Conservation (phyloP, 2,329 filamentous ascomycete genomes). For the Tolypocladium tropicale region DNA sequence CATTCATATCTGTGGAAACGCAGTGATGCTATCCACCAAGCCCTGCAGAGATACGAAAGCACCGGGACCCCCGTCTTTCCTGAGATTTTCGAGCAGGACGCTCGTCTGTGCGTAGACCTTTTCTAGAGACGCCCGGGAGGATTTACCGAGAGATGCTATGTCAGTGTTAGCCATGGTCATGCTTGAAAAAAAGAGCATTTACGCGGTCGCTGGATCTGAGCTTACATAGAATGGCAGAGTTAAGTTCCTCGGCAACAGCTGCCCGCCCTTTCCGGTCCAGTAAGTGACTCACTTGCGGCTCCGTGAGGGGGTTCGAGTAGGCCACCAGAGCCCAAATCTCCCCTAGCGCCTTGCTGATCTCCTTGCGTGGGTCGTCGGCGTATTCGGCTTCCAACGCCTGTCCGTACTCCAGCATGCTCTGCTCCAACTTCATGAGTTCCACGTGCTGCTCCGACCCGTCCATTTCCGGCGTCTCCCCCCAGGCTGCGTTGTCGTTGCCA, state of each 20-base stretch:
- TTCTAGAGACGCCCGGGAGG: slow-evolving; percentile 76
- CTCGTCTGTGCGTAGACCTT: slow-evolving; percentile 78
- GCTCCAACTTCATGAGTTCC: slow-evolving; percentile 40
- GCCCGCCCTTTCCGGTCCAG: slow-evolving; percentile 66
- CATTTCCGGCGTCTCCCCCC: slow-evolving; percentile 42
- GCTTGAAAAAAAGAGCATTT: background rate
- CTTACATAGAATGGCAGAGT: slow-evolving; percentile 83
- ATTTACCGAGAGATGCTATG: slow-evolving; percentile 80
- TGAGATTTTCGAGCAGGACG: slow-evolving; percentile 72
- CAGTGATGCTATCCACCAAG: slow-evolving; percentile 36
- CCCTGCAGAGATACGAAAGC: slow-evolving; percentile 62
- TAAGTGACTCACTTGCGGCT: slow-evolving; percentile 63
- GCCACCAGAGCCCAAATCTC: slow-evolving; percentile 86
- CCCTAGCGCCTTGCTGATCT: slow-evolving; percentile 62
- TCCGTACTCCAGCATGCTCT: slow-evolving; percentile 69
- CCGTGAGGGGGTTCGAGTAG: slow-evolving; percentile 71
- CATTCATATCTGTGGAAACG: slow-evolving; percentile 21
- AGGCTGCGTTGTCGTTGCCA: slow-evolving; percentile 26
- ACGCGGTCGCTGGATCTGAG: slow-evolving; percentile 9
- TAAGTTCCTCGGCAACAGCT: slow-evolving; percentile 83
- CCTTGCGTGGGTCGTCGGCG: slow-evolving; percentile 55
- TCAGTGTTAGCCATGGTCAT: slow-evolving; percentile 7
- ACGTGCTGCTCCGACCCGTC: slow-evolving; percentile 30
- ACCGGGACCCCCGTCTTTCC: slow-evolving; percentile 68
- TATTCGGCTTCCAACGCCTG: slow-evolving; percentile 71